phyloP scores from a whole-genome alignment of 805 yeast species.

The Yueomyces sinensis region DNA sequence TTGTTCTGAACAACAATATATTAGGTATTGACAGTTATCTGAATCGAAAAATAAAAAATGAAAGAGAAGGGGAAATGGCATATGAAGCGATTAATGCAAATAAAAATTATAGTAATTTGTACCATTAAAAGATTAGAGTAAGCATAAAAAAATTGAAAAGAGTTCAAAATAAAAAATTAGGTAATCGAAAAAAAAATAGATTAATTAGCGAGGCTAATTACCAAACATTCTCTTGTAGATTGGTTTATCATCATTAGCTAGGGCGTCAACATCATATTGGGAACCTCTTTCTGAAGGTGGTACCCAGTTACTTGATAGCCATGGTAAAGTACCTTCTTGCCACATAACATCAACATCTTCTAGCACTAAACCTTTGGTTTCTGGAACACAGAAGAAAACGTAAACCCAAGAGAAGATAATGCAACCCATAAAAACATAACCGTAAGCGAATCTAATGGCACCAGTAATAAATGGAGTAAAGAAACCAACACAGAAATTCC shows the following conservation, averaged over 20 bases:
- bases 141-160: no score
- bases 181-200: no score
- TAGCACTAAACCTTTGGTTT: conserved; percentile 65
- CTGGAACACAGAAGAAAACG: conserved; percentile 57
- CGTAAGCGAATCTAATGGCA: conserved; percentile 54
- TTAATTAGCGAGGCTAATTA: no score
- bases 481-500: conserved; percentile 56
- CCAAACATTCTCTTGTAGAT: conserved; percentile 6
- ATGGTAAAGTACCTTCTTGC: conserved; percentile 25
- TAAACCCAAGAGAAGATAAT: conserved; percentile 41
- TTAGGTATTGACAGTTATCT: no score
- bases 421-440: conserved; percentile 47
- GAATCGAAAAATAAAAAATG: no score
- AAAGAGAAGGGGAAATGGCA: no score
- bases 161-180: no score
- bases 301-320: conserved; percentile 33
- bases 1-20: no score
- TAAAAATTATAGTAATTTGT: no score
- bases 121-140: no score
- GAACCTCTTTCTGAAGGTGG: conserved; percentile 27
- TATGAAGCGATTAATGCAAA: no score
- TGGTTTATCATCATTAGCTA: conserved; percentile 8
- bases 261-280: conserved; percentile 5
- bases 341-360: conserved; percentile 63
- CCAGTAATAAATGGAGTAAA: conserved; percentile 58